Percentiles rank a stretch among this genome's conserved stretches.
Conservation (phyloP, 2,329 filamentous ascomycete genomes). For the Colletotrichum ledebouriae region DNA sequence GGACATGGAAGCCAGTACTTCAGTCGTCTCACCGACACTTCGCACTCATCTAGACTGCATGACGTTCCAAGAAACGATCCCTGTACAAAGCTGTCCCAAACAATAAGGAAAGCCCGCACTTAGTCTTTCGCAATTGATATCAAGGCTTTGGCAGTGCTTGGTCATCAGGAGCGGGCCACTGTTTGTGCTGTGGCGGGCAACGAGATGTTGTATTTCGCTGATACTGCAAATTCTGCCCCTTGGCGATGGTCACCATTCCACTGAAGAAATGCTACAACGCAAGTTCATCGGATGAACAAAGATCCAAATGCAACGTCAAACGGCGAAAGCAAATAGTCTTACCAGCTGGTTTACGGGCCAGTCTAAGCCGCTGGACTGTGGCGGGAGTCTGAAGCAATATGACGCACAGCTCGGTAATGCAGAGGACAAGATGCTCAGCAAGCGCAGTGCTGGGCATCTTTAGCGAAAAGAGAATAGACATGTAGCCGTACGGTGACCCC, state of each 20-base stretch:
- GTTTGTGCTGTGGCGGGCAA: neutral
- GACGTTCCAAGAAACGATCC: constrained; percentile 15
- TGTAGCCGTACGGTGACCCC: constrained; percentile 28
- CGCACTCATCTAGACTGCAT: constrained; percentile 24
- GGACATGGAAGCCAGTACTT: neutral
- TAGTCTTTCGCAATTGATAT: neutral
- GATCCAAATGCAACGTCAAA: constrained; percentile 14
- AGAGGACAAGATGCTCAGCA: neutral
- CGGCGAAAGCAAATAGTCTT: neutral
- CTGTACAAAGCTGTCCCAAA: neutral
- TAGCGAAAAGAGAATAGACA: constrained; percentile 2
- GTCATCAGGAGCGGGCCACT: neutral
- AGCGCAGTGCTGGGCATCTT: constrained; percentile 2
- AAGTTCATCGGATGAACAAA: constrained; percentile 20
- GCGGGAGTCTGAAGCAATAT: constrained; percentile 25
- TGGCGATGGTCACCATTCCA: constrained; percentile 2
- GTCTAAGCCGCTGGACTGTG: neutral
- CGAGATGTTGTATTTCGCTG: neutral
- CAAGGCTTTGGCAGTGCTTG: neutral
- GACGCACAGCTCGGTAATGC: constrained; percentile 21
- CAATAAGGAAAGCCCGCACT: neutral
- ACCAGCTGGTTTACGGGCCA: neutral
- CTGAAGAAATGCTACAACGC: constrained; percentile 1
- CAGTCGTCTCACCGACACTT: constrained; percentile 35
- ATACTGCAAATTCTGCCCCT: neutral